Evolutionary conservation across 2,329 filamentous ascomycete species (phyloP).

Genomic region (Fusarium xylarioides): DNA sequence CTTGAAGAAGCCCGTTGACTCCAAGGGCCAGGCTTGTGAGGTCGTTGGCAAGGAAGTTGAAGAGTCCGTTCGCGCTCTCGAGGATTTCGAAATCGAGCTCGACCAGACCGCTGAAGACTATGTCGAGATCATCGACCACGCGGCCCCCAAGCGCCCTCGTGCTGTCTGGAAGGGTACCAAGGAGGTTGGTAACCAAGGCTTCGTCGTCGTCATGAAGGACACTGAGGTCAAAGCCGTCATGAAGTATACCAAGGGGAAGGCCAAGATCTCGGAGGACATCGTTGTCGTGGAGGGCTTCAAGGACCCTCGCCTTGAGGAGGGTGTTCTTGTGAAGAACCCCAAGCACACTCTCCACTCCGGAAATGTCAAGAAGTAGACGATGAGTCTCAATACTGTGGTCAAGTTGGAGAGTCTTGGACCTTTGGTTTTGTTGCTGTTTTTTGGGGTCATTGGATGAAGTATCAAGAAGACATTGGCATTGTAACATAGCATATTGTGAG

Average conservation of each 20-base stretch:
- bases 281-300: neutral
- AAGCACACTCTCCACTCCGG: neutral
- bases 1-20: neutral
- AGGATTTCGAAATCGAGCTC: neutral
- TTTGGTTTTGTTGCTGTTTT: neutral
- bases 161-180: neutral
- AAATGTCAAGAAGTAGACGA: neutral
- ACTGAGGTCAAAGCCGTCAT: neutral
- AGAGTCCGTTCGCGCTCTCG: neutral
- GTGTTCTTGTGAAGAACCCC: neutral
- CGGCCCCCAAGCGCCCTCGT: neutral
- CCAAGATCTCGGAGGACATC: neutral
- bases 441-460: neutral
- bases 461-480: neutral
- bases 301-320: neutral
- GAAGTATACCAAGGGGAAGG: neutral
- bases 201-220: neutral
- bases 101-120: neutral
- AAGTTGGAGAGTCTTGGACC: neutral
- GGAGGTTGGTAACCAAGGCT: neutral
- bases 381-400: rapidly evolving
- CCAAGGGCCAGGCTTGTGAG: neutral
- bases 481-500: neutral
- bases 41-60: neutral
- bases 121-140: neutral